phyloP scores from a whole-genome alignment of 2,329 filamentous ascomycete species.

The Microsporum audouinii region DNA sequence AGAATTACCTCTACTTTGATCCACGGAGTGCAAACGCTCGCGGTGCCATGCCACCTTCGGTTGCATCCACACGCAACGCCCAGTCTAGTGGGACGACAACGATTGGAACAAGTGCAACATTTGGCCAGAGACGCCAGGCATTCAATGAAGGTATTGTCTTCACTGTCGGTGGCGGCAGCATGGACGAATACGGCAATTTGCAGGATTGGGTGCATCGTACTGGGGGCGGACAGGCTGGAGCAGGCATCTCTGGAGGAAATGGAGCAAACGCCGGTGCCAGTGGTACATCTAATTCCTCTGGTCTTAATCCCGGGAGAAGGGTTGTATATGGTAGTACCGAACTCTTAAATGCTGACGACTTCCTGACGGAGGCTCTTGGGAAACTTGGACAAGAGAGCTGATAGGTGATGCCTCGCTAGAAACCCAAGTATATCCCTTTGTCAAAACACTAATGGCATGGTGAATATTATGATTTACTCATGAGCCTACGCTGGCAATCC shows the following conservation, averaged over 20 bases:
- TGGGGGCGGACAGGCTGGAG: conserved; percentile 42
- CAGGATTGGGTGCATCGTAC: conserved; percentile 89
- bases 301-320: conserved; percentile 53
- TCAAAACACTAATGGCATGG: too few species aligned
- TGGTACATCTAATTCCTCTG: conserved; percentile 18
- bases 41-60: conserved; percentile 77
- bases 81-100: conserved; percentile 37
- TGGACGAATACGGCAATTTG: conserved; percentile 97
- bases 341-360: conserved; percentile 51
- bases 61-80: conserved; percentile 39
- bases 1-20: conserved; percentile 95
- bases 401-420: neutral
- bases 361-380: conserved; percentile 46
- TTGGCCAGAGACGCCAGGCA: conserved; percentile 80
- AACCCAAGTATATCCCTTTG: neutral
- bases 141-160: conserved; percentile 91
- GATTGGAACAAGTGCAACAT: conserved; percentile 65
- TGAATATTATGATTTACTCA: too few species aligned
- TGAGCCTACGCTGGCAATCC: too few species aligned
- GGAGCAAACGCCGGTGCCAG: conserved; percentile 20
- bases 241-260: conserved; percentile 38
- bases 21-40: conserved; percentile 85
- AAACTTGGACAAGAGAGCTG: conserved; percentile 46
- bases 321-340: conserved; percentile 93
- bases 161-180: conserved; percentile 87